phyloP scores from a whole-genome alignment of 2,329 filamentous ascomycete genomes.

The Pseudopyrenochaeta lycopersici region DNA sequence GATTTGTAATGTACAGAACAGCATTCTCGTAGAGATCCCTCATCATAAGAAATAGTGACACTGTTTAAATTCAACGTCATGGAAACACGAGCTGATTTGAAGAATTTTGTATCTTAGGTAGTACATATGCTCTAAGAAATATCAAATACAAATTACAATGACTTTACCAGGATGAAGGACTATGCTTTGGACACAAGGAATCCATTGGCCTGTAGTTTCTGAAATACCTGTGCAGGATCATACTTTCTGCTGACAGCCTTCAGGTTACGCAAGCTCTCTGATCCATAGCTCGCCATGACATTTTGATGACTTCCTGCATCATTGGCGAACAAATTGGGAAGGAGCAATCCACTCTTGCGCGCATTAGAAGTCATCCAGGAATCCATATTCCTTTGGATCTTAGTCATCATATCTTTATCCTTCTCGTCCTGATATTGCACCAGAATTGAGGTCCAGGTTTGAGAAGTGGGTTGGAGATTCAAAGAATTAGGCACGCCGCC shows the following conservation, averaged over 20 bases:
- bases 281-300: slow-evolving; percentile 46
- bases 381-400: neutral
- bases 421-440: slow-evolving; percentile 3
- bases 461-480: neutral
- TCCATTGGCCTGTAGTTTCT: slow-evolving; percentile 38
- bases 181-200: slow-evolving; percentile 68
- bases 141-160: no score
- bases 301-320: slow-evolving; percentile 55
- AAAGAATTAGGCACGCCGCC: slow-evolving; percentile 2
- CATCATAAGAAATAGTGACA: neutral
- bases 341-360: slow-evolving; percentile 3
- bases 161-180: no score
- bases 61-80: neutral
- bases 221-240: slow-evolving; percentile 52
- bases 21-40: neutral
- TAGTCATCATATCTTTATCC: slow-evolving; percentile 2
- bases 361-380: slow-evolving; percentile 13
- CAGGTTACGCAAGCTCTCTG: slow-evolving; percentile 44
- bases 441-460: slow-evolving; percentile 2
- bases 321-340: slow-evolving; percentile 51
- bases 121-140: no score
- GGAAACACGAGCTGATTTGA: neutral
- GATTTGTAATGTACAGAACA: neutral
- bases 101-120: no score
- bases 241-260: slow-evolving; percentile 46